Conservation (phyloP, 2,329 filamentous ascomycete species). For the Sporothrix pallida region DNA sequence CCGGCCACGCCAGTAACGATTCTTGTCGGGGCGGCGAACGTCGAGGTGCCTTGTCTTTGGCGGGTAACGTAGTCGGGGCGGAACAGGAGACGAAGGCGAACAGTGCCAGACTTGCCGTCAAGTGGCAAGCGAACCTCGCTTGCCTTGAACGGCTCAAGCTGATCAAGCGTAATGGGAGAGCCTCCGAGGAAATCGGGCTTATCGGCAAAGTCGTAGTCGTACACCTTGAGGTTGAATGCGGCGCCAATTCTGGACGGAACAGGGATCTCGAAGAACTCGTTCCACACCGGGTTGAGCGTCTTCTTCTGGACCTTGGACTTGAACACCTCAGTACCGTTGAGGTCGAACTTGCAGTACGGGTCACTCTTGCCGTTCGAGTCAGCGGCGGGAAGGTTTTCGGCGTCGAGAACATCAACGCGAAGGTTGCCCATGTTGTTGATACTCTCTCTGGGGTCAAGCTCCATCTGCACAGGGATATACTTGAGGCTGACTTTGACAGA, state of each 20-base stretch:
- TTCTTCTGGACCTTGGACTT: slow-evolving; percentile 98
- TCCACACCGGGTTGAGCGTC: slow-evolving; percentile 92
- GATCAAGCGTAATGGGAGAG: slow-evolving; percentile 74
- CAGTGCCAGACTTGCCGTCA: slow-evolving; percentile 85
- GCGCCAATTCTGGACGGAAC: slow-evolving; percentile 84
- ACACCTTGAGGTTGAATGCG: slow-evolving; percentile 82
- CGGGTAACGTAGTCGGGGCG: slow-evolving; percentile 89
- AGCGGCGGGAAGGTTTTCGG: slow-evolving; percentile 83
- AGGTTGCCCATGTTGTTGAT: slow-evolving; percentile 99
- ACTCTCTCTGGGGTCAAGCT: slow-evolving; percentile 89
- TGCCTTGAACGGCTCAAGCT: slow-evolving; percentile 82
- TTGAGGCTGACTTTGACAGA: slow-evolving; percentile 91
- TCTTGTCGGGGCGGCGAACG: slow-evolving; percentile 90
- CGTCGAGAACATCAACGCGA: slow-evolving; percentile 91
- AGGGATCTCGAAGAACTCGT: slow-evolving; percentile 88
- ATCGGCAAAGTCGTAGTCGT: slow-evolving; percentile 96
- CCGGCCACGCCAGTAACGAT: slow-evolving; percentile 82
- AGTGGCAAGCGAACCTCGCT: slow-evolving; percentile 76
- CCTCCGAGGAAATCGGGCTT: slow-evolving; percentile 89
- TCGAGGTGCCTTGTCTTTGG: slow-evolving; percentile 85
- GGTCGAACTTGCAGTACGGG: slow-evolving; percentile 91
- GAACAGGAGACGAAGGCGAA: slow-evolving; percentile 87
- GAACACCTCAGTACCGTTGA: slow-evolving; percentile 88
- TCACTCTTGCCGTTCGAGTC: slow-evolving; percentile 97
- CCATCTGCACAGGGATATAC: slow-evolving; percentile 93